Evolutionary conservation across 768 basidiomycete genomes (phyloP), one percentile per base, ranked within the genome.

Genomic region (Kwoniella sp.): DNA sequence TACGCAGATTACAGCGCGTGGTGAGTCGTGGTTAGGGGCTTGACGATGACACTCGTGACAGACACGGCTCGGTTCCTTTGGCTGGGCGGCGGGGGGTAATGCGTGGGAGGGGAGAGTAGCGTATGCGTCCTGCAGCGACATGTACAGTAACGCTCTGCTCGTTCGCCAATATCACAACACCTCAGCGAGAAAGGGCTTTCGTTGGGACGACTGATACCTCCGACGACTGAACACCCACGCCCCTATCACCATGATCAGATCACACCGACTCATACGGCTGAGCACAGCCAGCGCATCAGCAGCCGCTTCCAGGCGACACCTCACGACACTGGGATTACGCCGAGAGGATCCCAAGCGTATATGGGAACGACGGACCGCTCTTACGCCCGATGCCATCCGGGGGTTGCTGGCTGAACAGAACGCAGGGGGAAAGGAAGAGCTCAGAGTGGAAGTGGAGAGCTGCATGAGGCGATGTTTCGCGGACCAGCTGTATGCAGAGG

Each of bases 311-410:
- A 34, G 31, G 10, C 27, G 58, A 25, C 23, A 37, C 19, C 47
- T 67, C n/a, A 59, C 55, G 8, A 67, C 70, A 0, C 34, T 85
- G 12, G 84, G 84, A 17, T 79, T 85, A 22, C 77, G 88, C 15
- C 81, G 85, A 32, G 91, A 95, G 71, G 86, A 92, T 67, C 84
- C 86, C 0, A 59, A 74, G 26, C 77, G 91, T 45, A 82, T 88
- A 49, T 95, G 89, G 89, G 91, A 93, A 69, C 80, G 91, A 8
- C 80, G 91, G 15, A 83, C 80, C 26, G 89, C 91, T 2, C 76
- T 95, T 38, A 88, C 87, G 0, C 91, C 91, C 0, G 80, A 81
- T 3, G 83, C 81, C 5, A 84, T 92, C 26, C 71, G 80, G 36
- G 73, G 80, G 5, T 79, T 92, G 7, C 77, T 88, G 4, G 69